Base-by-base conservation (phyloP, 2,329 filamentous ascomycete species). In the Penicillium nordicum region DNA sequence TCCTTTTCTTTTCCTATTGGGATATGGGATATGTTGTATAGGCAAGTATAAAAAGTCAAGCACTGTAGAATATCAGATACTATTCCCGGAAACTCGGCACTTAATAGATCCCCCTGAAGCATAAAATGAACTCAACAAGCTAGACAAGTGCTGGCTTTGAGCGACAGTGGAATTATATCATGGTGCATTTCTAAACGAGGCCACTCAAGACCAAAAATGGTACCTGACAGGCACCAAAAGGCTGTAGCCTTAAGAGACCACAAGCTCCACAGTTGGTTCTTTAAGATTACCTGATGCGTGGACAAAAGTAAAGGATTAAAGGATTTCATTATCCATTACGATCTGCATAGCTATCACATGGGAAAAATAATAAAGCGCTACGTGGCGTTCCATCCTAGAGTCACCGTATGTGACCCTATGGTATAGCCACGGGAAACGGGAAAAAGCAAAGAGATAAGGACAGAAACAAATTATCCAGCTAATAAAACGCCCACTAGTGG, bases 261-360 rank as follows among this genome's bases (percentile, higher is more conserved):
- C 34, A 27, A 27, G 23, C 23, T 36, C n/a, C 36, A 21, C n/a
- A 5, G 36, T 18, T 11, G 21, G 29, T 12, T 11, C 40, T 27
- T 18, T 25, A 32, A n/a, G 7, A 21, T 49, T 36, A 45, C 18
- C 32, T 25, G 30, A 38, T 41, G 9, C n/a, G 5, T 7, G 5
- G 16, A 11, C 25, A 32, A n/a, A 50, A 49, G 36, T 16, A 30
- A 49, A 45, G 38, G 34, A 55, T 62, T 57, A 49, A 21, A 45
- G 38, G 34, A 55, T 62, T 57, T 10, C 59, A 61, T 64, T 64
- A 61, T 63, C 53, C 53, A 56, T 54, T 57, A 60, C 43, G 16
- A 43, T 30, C 57, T 62, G 56, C 52, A 42, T 29, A 47, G 45
- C 52, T 51, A 57, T 50, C 49, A 47, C 53, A 51, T 44, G 34